Conservation (phyloP, 345 rosid species). For the Aquilaria malaccensis region DNA sequence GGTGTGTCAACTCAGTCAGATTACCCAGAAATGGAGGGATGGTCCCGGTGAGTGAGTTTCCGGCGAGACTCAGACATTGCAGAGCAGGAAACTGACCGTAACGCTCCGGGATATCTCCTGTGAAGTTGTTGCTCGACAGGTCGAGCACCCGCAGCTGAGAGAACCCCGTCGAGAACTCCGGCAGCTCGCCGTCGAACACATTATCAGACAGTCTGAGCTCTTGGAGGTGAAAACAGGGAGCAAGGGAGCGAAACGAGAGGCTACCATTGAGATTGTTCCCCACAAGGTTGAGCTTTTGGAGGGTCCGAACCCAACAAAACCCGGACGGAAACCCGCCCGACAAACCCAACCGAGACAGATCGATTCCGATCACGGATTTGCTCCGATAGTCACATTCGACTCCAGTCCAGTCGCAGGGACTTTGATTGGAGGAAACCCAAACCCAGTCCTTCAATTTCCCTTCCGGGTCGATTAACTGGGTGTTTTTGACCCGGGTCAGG, state of each 20-base stretch:
- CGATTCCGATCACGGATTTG: constrained; percentile 34
- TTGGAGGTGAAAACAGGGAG: constrained; percentile 43
- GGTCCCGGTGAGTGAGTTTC: constrained; percentile 36
- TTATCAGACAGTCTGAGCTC: constrained; percentile 29
- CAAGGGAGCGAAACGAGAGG: constrained; percentile 27
- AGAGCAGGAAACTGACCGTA: constrained; percentile 37
- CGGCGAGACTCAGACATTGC: constrained; percentile 20
- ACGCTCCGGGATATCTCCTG: constrained; percentile 48
- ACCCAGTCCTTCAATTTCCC: constrained; percentile 48
- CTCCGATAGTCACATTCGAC: constrained; percentile 33
- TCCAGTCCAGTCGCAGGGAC: constrained; percentile 71
- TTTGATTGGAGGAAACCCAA: constrained; percentile 16
- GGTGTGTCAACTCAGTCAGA: constrained; percentile 35
- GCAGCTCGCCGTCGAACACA: constrained; percentile 45
- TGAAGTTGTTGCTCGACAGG: constrained; percentile 34
- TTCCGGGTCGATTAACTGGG: constrained; percentile 33
- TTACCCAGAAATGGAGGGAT: constrained; percentile 47
- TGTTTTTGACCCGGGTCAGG: constrained; percentile 36
- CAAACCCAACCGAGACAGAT: constrained; percentile 35
- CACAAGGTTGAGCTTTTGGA: constrained; percentile 34
- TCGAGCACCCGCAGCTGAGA: constrained; percentile 29
- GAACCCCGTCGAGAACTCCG: constrained; percentile 38
- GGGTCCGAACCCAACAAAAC: constrained; percentile 55
- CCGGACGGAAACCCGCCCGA: constrained; percentile 50
- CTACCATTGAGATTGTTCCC: constrained; percentile 35